Base-by-base conservation (phyloP, 805 yeast genomes). In the Wickerhamiella siamensis region DNA sequence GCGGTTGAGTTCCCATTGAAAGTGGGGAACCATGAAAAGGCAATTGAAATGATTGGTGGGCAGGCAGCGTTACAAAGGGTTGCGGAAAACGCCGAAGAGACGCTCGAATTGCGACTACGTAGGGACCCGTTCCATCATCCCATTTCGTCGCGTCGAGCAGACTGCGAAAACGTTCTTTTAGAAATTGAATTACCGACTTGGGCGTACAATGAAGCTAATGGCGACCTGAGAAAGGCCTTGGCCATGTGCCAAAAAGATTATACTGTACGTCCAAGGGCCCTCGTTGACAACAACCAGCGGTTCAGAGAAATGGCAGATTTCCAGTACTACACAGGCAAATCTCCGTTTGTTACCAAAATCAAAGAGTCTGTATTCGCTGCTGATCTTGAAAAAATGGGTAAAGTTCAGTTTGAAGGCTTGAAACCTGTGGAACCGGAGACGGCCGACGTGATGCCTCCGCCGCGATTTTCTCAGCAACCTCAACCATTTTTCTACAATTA, bases 261-360 rank as follows among this genome's bases (percentile, higher is more conserved):
- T 68, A 60, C 60, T 19, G 67, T 72, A 2, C 66, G 67, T 36
- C 88, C 94, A 0, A 69, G 72, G 4, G 86, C 79, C 0, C 70
- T 83, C 16, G 66, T 84, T 16, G 74, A 75, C 51, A 70, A 74
- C 44, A 79, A 78, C 15, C 78, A 76, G 53, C 71, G 80, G 47
- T 88, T 88, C 58, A 71, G 95, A 50, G 83, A 82, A 48, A 73
- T 86, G 69, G 77, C 88, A 0, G 97, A 87, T 60, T 88, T 84
- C 58, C 97, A 91, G 57, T 71, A 73, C 48, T 64, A 72, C 26
- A 72, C 84, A 10, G 70, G 69, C 39, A 69, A 72, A 50, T 77
- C 79, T 12, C 56, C 63, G 2, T 71, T 76, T 46, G 67, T 71
- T 1, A 47, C 58, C 5, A 64, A 54, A 18, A 59, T 71, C 38